phyloP scores from a whole-genome alignment of 192 early-diverging fungal genomes.

The Gigaspora rosea region DNA sequence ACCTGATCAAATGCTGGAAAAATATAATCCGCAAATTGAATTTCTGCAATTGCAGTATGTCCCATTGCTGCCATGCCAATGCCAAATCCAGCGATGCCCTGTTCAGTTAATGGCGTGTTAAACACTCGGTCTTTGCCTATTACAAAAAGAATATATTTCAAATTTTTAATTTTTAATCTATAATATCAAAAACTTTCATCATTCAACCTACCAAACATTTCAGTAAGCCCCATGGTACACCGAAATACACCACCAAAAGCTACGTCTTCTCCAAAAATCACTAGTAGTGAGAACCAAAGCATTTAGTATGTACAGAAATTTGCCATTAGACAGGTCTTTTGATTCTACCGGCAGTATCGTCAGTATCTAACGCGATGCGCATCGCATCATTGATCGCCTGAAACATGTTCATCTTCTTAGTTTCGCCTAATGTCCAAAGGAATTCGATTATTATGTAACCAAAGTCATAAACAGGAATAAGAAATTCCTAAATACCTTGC shows the following conservation, averaged over 20 bases:
- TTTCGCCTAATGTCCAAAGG: slow-evolving; percentile 50
- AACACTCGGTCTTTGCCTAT: slow-evolving; percentile 83
- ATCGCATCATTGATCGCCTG: slow-evolving; percentile 97
- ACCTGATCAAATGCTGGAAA: slow-evolving; percentile 98
- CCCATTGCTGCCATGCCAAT: slow-evolving; percentile 95
- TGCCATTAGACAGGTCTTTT: not conserved
- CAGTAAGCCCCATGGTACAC: slow-evolving; percentile 86
- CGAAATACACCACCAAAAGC: slow-evolving; percentile 98
- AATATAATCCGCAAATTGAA: slow-evolving; percentile 99
- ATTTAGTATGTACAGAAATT: not conserved
- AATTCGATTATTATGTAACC: not conserved
- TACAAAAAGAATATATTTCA: not conserved
- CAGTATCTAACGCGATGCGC: slow-evolving; percentile 78
- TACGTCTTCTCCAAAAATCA: slow-evolving; percentile 97
- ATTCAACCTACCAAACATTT: slow-evolving; percentile 73
- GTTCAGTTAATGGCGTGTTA: slow-evolving; percentile 95
- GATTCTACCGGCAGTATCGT: slow-evolving; percentile 74
- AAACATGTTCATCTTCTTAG: slow-evolving; percentile 91
- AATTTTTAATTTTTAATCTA: slow-evolving; percentile 4
- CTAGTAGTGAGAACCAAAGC: slow-evolving; percentile 34
- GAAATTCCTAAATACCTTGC: slow-evolving; percentile 47
- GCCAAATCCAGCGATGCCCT: slow-evolving; percentile 93
- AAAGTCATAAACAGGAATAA: not conserved
- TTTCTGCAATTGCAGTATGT: slow-evolving; percentile 96
- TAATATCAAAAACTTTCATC: slow-evolving; percentile 1